phyloP scores from a whole-genome alignment of 1,139 yeast species.

The Arxiozyma telluris region DNA sequence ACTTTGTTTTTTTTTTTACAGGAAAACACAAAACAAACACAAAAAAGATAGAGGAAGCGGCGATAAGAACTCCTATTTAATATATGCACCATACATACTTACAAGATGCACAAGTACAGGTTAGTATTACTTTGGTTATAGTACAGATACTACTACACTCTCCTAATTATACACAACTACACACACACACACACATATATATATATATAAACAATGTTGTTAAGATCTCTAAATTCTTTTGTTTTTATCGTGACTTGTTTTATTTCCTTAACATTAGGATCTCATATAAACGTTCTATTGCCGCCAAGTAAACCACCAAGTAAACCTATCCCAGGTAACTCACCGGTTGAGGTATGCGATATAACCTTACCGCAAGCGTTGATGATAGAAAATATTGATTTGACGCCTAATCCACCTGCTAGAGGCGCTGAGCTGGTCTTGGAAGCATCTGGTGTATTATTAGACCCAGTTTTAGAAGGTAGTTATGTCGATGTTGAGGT shows the following conservation, averaged over 20 bases:
- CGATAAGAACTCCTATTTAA: neutral
- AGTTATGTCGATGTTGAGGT: constrained; percentile 93
- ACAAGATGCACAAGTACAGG: too few species aligned
- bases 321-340: constrained; percentile 80
- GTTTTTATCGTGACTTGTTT: neutral
- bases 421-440: constrained; percentile 76
- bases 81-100: too few species aligned
- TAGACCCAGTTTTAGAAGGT: constrained; percentile 58
- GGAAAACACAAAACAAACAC: neutral
- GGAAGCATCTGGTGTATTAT: constrained; percentile 57
- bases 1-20: neutral
- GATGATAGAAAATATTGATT: constrained; percentile 46
- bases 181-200: too few species aligned
- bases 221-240: neutral
- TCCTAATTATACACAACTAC: too few species aligned
- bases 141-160: neutral
- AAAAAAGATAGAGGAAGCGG: neutral
- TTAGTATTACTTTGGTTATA: too few species aligned
- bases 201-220: neutral
- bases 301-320: constrained; percentile 26
- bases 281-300: neutral
- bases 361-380: constrained; percentile 52
- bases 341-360: constrained; percentile 78
- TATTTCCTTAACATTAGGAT: neutral
- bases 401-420: constrained; percentile 81